Percentiles rank a stretch among this genome's conserved stretches.
phyloP scores from a whole-genome alignment of 2,329 filamentous ascomycete species.

The Ascochyta viciae-villosae region DNA sequence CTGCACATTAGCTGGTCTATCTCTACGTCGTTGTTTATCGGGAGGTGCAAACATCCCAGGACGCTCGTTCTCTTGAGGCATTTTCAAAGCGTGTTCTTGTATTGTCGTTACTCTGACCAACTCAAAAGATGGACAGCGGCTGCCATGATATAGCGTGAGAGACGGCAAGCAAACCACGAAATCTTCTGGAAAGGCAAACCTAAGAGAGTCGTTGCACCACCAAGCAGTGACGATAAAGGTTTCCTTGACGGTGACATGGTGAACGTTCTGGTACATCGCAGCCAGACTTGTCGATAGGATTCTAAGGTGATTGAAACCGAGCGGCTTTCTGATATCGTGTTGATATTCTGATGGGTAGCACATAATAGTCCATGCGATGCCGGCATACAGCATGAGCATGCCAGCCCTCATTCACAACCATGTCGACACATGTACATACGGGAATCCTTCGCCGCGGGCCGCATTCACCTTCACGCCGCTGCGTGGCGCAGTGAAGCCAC shows the following conservation, averaged over 20 bases:
- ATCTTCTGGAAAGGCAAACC: not conserved
- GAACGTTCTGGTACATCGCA: not conserved
- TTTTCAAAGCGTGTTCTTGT: not conserved
- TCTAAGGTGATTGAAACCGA: not conserved
- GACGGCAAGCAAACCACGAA: not conserved
- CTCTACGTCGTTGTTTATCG: not conserved
- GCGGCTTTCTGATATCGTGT: not conserved
- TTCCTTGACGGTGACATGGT: not conserved
- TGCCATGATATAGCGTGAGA: not conserved
- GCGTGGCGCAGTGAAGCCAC: slow-evolving; percentile 6
- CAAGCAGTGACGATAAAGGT: not conserved
- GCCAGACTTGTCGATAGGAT: not conserved
- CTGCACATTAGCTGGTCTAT: not conserved
- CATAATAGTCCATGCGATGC: not conserved
- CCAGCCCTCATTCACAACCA: not conserved
- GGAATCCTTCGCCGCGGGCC: not conserved
- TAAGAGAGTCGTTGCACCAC: not conserved
- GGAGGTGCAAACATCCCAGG: not conserved
- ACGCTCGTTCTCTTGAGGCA: not conserved
- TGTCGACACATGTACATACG: not conserved
- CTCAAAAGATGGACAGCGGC: not conserved
- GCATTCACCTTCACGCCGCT: not conserved
- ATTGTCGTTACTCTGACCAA: not conserved
- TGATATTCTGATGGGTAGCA: not conserved
- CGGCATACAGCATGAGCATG: not conserved